Evolutionary conservation across 169 alveolate species (phyloP).

Genomic region (Cryptosporidium baileyi): DNA sequence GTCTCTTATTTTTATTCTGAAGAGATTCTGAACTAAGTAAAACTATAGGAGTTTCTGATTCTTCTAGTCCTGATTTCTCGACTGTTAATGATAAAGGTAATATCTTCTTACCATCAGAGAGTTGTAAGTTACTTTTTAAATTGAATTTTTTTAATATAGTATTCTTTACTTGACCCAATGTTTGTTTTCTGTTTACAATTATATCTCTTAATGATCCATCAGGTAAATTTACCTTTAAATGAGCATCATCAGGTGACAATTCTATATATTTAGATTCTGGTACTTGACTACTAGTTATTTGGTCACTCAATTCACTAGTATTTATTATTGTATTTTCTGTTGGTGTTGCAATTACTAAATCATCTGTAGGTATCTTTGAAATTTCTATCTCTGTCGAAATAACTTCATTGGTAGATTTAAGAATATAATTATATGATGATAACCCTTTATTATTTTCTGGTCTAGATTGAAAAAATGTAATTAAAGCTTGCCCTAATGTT

Average conservation of each 20-base stretch:
- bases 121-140: background rate
- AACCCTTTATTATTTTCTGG: background rate
- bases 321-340: background rate
- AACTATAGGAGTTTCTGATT: background rate
- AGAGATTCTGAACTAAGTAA: background rate
- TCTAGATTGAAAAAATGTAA: conserved; percentile 31
- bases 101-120: conserved; percentile 23
- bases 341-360: conserved; percentile 43
- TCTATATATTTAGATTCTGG: background rate
- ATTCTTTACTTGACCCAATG: background rate
- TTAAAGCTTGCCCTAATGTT: conserved; percentile 47
- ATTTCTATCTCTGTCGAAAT: conserved; percentile 15
- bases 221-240: conserved; percentile 46
- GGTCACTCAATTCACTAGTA: background rate
- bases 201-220: conserved; percentile 41
- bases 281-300: background rate
- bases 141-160: conserved; percentile 12
- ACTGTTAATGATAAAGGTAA: conserved; percentile 1
- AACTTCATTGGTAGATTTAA: conserved; percentile 35
- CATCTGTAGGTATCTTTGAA: background rate
- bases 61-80: conserved; percentile 43
- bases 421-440: background rate
- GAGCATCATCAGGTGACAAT: conserved; percentile 46
- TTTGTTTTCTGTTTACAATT: background rate
- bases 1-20: too few relatives aligned